A percentile compares a stretch with the other conserved stretches of the same genome.
Conservation (phyloP, 179 eudicot genomes). For the Beta corolliflora region DNA sequence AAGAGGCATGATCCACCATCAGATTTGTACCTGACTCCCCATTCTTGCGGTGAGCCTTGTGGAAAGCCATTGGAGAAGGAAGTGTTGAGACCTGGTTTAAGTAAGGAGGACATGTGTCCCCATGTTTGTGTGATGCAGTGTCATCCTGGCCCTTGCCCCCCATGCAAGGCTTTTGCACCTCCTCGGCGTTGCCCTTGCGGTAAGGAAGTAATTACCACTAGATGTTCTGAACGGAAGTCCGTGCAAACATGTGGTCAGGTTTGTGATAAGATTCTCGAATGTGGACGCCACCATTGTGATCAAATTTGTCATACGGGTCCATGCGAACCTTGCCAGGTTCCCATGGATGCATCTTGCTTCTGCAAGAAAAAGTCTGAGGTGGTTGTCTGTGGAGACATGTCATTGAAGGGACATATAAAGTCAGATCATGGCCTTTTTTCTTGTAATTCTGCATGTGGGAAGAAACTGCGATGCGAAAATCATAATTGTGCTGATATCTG, state of each 20-base stretch:
- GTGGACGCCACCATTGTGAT: conserved; percentile 77
- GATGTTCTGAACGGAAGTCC: conserved; percentile 78
- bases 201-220: conserved; percentile 70
- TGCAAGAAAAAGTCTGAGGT: conserved; percentile 78
- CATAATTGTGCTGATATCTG: conserved; percentile 71
- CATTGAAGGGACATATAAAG: conserved; percentile 72
- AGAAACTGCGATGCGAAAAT: conserved; percentile 64
- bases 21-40: conserved; percentile 88
- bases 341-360: conserved; percentile 73
- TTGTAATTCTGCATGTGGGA: conserved; percentile 64
- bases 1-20: conserved; percentile 91
- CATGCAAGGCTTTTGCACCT: conserved; percentile 97
- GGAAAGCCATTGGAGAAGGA: conserved; percentile 86
- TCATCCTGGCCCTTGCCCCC: conserved; percentile 97
- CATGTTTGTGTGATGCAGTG: conserved; percentile 94
- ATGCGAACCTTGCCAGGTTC: conserved; percentile 71
- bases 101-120: conserved; percentile 71
- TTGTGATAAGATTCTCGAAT: conserved; percentile 72
- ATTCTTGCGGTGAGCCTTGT: conserved; percentile 94
- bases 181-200: conserved; percentile 84
- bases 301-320: conserved; percentile 74
- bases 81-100: conserved; percentile 40
- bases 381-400: conserved; percentile 85
- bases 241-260: conserved; percentile 81
- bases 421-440: conserved; percentile 71